Percentiles rank a stretch among this genome's conserved stretches.
Evolutionary conservation across 2,329 filamentous ascomycete species (phyloP).

Genomic region (Fusarium tuaranense): DNA sequence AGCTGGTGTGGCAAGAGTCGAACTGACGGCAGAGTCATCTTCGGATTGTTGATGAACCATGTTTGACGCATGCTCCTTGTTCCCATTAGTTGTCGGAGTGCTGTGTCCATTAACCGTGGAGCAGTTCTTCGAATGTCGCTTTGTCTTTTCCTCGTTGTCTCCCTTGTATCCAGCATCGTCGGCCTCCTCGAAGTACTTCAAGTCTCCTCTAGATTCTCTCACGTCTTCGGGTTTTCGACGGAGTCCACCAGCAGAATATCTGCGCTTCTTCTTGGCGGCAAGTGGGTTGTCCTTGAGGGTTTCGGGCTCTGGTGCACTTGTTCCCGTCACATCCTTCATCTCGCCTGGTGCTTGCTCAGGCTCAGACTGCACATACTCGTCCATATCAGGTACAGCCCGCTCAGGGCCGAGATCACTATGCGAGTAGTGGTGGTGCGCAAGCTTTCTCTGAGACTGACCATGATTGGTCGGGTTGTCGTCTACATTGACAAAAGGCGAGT

Average conservation of each 20-base stretch:
- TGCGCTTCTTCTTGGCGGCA: constrained; percentile 67
- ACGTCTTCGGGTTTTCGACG: constrained; percentile 80
- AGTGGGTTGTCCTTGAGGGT: constrained; percentile 58
- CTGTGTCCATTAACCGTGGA: constrained; percentile 12
- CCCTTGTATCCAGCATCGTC: constrained; percentile 85
- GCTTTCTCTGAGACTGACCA: constrained; percentile 17
- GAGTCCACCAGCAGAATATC: constrained; percentile 89
- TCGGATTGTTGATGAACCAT: constrained; percentile 50
- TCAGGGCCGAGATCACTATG: constrained; percentile 49
- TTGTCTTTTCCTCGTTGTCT: constrained; percentile 55
- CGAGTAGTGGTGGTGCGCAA: constrained; percentile 37
- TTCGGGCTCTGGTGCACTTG: constrained; percentile 73
- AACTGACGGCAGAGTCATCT: constrained; percentile 47
- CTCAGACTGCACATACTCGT: constrained; percentile 43
- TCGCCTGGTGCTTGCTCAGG: constrained; percentile 50
- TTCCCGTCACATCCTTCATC: constrained; percentile 69
- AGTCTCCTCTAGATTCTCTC: constrained; percentile 74
- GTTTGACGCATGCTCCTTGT: constrained; percentile 9
- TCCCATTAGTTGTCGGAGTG: constrained; percentile 23
- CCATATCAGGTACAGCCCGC: constrained; percentile 27
- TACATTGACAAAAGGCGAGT: constrained; percentile 26
- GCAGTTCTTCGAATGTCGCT: constrained; percentile 12
- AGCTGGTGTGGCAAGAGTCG: constrained; percentile 54
- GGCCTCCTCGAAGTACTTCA: constrained; percentile 93
- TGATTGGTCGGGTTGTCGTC: background rate